Evolutionary conservation across 129 eudicot genomes (phyloP).

Genomic region (Artemisia tridentata): DNA sequence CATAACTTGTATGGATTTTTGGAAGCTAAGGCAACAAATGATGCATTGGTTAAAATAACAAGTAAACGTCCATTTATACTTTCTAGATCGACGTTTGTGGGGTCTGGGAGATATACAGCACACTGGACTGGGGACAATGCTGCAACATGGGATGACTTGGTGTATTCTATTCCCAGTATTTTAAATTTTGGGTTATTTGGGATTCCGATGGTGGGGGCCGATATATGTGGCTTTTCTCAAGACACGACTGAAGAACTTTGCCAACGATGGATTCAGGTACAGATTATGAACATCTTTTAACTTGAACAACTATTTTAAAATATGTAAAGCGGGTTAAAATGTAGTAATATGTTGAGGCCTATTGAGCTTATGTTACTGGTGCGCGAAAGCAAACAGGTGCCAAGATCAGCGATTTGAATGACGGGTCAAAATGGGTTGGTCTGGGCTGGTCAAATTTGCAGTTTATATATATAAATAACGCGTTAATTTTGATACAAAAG

Average conservation of each 20-base stretch:
- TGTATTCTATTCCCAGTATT: conserved; percentile 67
- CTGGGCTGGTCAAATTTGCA: background rate
- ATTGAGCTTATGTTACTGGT: no score
- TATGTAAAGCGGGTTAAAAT: background rate
- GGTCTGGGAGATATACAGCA: conserved; percentile 75
- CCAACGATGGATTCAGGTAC: conserved; percentile 85
- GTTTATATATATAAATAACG: background rate
- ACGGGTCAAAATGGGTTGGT: background rate
- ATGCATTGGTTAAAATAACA: conserved; percentile 39
- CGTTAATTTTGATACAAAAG: no score
- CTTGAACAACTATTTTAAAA: background rate
- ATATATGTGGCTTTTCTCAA: conserved; percentile 72
- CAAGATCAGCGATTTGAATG: background rate
- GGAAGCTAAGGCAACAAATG: conserved; percentile 65
- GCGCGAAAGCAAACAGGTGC: background rate
- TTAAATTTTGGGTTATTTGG: conserved; percentile 76
- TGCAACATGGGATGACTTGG: conserved; percentile 87
- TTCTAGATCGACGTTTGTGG: conserved; percentile 75
- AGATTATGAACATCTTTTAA: background rate
- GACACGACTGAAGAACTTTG: conserved; percentile 89
- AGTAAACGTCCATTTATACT: conserved; percentile 73
- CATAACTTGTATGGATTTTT: conserved; percentile 81
- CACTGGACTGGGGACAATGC: conserved; percentile 98
- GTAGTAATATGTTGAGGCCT: background rate
- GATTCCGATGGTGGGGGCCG: conserved; percentile 90